Evolutionary conservation across 768 basidiomycete species (phyloP).

Genomic region (Kwoniella botswanensis): DNA sequence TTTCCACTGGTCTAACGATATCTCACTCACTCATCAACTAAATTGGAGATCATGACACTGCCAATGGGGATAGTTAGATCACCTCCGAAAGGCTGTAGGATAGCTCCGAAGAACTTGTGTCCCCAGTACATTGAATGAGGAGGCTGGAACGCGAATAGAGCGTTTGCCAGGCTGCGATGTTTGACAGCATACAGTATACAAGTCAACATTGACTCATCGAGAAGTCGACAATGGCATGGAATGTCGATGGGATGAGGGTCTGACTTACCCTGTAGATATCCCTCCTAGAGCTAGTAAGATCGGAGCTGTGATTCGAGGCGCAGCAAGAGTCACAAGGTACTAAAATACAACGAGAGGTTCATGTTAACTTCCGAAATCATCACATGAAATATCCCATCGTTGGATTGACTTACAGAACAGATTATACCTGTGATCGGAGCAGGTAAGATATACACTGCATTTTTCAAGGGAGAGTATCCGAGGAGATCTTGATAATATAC

Average conservation of each 20-base stretch:
- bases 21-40: conserved; percentile 38
- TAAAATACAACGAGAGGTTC: neutral
- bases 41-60: conserved; percentile 32
- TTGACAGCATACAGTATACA: neutral
- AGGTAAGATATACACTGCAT: conserved; percentile 21
- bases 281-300: conserved; percentile 23
- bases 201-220: neutral
- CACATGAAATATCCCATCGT: no score
- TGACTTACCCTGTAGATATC: conserved; percentile 8
- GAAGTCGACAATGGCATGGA: no score
- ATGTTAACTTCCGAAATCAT: no score
- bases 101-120: conserved; percentile 34
- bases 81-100: conserved; percentile 34
- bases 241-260: no score
- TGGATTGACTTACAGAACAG: conserved; percentile 10
- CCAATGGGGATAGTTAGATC: conserved; percentile 33
- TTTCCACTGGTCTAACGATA: neutral
- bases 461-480: conserved; percentile 21
- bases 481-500: conserved; percentile 41
- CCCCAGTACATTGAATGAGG: conserved; percentile 38
- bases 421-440: conserved; percentile 27
- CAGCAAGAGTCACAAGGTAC: conserved; percentile 24
- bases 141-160: conserved; percentile 39
- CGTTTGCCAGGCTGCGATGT: conserved; percentile 12
- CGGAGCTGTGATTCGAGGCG: conserved; percentile 22